Evolutionary conservation across 1,139 yeast species (phyloP), one percentile per base, ranked within the genome.

Genomic region (Saccharomyces pastorianus): DNA sequence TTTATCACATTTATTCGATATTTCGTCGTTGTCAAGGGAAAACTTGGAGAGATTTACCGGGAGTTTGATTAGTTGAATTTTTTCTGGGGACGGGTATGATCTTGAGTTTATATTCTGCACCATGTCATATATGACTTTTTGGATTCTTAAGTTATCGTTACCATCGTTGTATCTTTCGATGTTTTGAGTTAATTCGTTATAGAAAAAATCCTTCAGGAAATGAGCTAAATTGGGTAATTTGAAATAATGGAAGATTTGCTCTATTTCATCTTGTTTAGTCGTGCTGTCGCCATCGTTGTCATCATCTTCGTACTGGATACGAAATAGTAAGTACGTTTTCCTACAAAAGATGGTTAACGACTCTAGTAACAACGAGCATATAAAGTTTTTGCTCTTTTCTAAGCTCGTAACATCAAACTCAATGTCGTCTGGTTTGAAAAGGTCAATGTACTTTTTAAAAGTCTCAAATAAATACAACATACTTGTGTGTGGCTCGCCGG

Each of bases 11-110:
- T 23, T 38, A 4, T 49, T 27, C 28, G 29, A 17, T 23, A 14
- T 38, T 31, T 20, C 57, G 26, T 59, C 58, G 26, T 56, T 58
- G 49, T 55, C 54, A 1, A 52, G 78, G 71, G 85, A 88, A 62
- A 91, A 84, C 48, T 76, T 77, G 61, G 89, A 95, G 52, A 88
- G 69, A 51, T 88, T 75, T n/a, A 74, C 71, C 0, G 96, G 96
- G 29, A 88, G 72, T 49, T 78, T 76, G 27, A 83, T 72, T 50
- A 87, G 71, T 50, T 76, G 74, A n/a, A 83, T 72, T 3, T 80
- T 69, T 0, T 87, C 87, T 0, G 91, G 88, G 58, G 80, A 85
- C n/a, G 49, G 49, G n/a, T 53, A 34, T 1, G 46, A 17, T 25
- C 53, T 48, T 6, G 29, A 13, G 7, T 51, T 50, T 31, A 51